These are phyloP conservation scores for Pseudohalonectria lignicola DNA, from an alignment of 2,329 filamentous ascomycete species.

Conservation along the genomic window DNA sequence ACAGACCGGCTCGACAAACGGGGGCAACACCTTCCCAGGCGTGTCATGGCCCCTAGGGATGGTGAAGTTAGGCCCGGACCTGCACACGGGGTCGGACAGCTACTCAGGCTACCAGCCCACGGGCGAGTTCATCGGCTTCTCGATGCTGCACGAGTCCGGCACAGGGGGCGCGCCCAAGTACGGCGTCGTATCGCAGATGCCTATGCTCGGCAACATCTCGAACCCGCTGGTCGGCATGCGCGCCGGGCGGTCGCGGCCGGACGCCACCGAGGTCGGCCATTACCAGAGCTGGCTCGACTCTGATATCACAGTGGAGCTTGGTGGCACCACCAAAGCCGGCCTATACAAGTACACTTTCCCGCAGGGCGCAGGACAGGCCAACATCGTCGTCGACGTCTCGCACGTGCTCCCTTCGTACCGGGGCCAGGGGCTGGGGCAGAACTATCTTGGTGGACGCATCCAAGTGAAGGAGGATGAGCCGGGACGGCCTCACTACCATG, in stretches of 20 bases:
- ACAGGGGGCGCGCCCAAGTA: constrained; percentile 63
- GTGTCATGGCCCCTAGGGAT: constrained; percentile 35
- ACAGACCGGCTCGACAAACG: constrained; percentile 18
- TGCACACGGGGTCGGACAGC: constrained; percentile 25
- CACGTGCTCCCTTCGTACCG: constrained; percentile 50
- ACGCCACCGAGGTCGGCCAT: constrained; percentile 46
- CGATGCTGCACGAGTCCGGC: constrained; percentile 54
- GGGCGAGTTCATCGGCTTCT: constrained; percentile 48
- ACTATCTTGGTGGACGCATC: constrained; percentile 48
- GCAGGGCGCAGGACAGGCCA: constrained; percentile 12
- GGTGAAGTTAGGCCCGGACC: constrained; percentile 37
- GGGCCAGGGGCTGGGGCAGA: constrained; percentile 29
- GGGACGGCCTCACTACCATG: constrained; percentile 36
- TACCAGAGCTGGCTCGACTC: constrained; percentile 46
- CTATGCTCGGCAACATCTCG: constrained; percentile 27
- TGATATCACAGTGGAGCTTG: constrained; percentile 45
- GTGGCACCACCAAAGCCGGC: constrained; percentile 43
- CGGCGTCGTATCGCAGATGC: constrained; percentile 52
- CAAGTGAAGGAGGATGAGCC: constrained; percentile 24
- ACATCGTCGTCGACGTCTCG: constrained; percentile 54
- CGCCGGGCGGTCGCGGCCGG: constrained; percentile 46
- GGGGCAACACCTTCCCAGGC: constrained; percentile 40
- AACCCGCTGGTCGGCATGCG: constrained; percentile 16
- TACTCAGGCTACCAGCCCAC: constrained; percentile 40
- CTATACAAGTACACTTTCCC: constrained; percentile 48